phyloP scores from a whole-genome alignment of 495 filamentous ascomycete genomes.

The Hyaloscypha hepaticicola region DNA sequence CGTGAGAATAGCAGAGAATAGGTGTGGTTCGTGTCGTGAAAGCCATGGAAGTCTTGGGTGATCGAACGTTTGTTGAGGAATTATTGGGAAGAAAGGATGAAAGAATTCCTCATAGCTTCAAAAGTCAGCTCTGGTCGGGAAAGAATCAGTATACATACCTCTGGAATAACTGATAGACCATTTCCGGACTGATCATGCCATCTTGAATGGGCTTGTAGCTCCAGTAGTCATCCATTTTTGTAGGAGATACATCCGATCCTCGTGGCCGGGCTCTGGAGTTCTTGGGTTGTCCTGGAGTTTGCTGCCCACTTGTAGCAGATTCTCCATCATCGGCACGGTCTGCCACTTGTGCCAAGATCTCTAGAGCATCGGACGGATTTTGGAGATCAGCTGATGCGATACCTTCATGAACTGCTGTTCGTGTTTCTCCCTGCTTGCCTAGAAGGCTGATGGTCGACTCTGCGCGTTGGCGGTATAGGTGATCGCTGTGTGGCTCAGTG shows the following conservation, averaged over 20 bases:
- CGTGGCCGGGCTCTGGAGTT: background rate
- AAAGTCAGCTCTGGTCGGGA: background rate
- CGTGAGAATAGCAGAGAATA: constrained; percentile 61
- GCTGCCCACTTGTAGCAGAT: constrained; percentile 17
- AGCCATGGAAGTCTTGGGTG: constrained; percentile 43
- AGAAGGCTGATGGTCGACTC: constrained; percentile 23
- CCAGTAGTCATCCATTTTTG: constrained; percentile 24
- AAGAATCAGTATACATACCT: constrained; percentile 20
- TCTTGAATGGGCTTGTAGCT: constrained; percentile 31
- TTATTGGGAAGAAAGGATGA: constrained; percentile 63
- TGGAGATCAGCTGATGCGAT: constrained; percentile 42
- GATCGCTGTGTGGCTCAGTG: constrained; percentile 12
- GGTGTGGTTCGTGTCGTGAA: constrained; percentile 54
- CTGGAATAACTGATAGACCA: constrained; percentile 28
- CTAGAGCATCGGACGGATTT: constrained; percentile 48
- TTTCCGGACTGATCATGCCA: constrained; percentile 25
- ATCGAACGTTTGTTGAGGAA: constrained; percentile 54
- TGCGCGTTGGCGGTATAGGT: constrained; percentile 9
- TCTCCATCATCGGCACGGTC: constrained; percentile 35
- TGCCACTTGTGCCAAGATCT: constrained; percentile 47
- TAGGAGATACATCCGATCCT: constrained; percentile 6
- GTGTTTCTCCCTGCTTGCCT: constrained; percentile 13
- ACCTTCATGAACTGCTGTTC: constrained; percentile 25
- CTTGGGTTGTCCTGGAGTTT: constrained; percentile 17
- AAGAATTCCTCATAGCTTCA: constrained; percentile 43